Evolutionary conservation across 2,329 filamentous ascomycete species (phyloP), one percentile per base, ranked within the genome.

Genomic region (Pseudomassariella vexata): DNA sequence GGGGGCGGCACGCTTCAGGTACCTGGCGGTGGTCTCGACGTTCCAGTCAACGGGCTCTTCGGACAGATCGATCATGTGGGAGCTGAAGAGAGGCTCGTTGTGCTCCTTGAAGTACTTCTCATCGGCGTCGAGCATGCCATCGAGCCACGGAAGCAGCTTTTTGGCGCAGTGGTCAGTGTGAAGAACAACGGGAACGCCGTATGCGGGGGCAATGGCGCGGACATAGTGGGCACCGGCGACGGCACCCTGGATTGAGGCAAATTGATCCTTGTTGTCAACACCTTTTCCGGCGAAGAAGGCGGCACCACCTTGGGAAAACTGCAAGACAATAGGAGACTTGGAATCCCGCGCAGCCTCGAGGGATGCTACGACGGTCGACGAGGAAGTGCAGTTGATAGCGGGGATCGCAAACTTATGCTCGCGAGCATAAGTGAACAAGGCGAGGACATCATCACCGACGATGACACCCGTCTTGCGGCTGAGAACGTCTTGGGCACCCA

Each of bases 151-250:
- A 36, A 96, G 81, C 38, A 96, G 86, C 82, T 96, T 96, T 85
- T 96, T 96, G 60, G 92, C 90, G 68, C 90, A 95, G 75, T 96
- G 92, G 64, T 98, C 92, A 59, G 90, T 94, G 79, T 95, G 89
- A 39, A 96, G 80, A 52, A 96, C 73, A 49, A 95, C 87, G 54
- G 90, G 90, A 47, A 96, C 70, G 50, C 82, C 87, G 67, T 98
- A 98, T 49, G 76, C 50, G 40, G 90, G 86, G 32, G 92, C 87
- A 53, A 96, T 68, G 48, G 84, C 71, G 57, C 89, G 86, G 69
- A 95, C 87, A 73, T 86, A 96, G 71, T 95, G 85, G 49, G 92
- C 92, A 50, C 76, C 89, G 43, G 92, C 89, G 46, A 96, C 66
- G 59, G 85, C 73, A 60, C 92, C 92, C 37, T 82, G 81, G 57